These are phyloP conservation scores for Phytophthora tubulina DNA, from an alignment of 352 stramenopile genomes.

Conservation along the genomic window DNA sequence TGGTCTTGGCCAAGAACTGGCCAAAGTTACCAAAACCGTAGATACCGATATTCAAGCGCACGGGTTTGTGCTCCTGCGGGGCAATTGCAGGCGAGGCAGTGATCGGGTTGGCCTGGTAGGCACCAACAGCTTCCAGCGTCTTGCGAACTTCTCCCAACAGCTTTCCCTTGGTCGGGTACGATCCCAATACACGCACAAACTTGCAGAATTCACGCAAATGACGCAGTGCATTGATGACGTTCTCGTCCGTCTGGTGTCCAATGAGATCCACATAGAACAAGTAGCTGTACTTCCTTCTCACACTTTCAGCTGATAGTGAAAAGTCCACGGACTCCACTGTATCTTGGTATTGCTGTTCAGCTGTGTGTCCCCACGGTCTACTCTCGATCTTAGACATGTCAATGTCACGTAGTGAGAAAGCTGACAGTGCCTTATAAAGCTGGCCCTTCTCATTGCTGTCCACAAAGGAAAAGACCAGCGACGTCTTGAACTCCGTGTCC, in stretches of 20 bases:
- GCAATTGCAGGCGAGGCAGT: slow-evolving; percentile 40
- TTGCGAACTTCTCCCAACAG: slow-evolving; percentile 66
- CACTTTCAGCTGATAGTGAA: slow-evolving; percentile 88
- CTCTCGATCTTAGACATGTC: slow-evolving; percentile 87
- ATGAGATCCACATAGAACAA: slow-evolving; percentile 87
- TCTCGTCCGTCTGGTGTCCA: slow-evolving; percentile 78
- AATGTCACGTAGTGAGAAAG: slow-evolving; percentile 80
- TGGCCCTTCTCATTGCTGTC: slow-evolving; percentile 76
- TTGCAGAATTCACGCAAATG: slow-evolving; percentile 89
- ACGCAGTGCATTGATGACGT: slow-evolving; percentile 80
- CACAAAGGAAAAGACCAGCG: slow-evolving; percentile 83
- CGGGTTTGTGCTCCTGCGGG: slow-evolving; percentile 28
- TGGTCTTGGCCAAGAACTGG: slow-evolving; percentile 97
- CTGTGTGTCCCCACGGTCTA: slow-evolving; percentile 72
- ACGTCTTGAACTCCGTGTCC: slow-evolving; percentile 82
- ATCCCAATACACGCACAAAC: slow-evolving; percentile 91
- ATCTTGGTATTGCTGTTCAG: slow-evolving; percentile 60
- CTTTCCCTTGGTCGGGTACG: slow-evolving; percentile 84
- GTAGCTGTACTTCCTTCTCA: slow-evolving; percentile 80
- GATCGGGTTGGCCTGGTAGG: slow-evolving; percentile 44
- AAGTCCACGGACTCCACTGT: slow-evolving; percentile 87
- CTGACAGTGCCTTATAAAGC: slow-evolving; percentile 77
- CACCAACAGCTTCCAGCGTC: slow-evolving; percentile 61
- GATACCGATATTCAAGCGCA: slow-evolving; percentile 95
- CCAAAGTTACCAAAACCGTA: slow-evolving; percentile 98